phyloP scores from a whole-genome alignment of 192 early-diverging fungal genomes.

The Linnemannia elongata region DNA sequence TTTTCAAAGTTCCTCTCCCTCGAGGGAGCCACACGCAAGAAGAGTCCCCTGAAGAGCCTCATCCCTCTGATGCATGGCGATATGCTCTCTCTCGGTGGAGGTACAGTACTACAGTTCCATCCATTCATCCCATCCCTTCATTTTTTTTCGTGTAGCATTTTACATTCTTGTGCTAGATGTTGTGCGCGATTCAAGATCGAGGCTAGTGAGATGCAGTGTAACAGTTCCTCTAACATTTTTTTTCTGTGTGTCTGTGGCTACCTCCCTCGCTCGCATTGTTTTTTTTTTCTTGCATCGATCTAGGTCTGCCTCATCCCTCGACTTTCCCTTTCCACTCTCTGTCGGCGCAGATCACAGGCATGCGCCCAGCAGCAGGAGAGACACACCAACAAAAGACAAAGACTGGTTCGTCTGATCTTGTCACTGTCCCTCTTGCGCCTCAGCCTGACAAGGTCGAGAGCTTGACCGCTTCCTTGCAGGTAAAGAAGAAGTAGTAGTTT shows the following conservation, averaged over 20 bases:
- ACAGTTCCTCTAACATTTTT: background rate
- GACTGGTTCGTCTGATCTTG: slow-evolving; percentile 42
- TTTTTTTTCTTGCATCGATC: background rate
- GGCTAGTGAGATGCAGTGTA: background rate
- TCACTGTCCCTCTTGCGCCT: slow-evolving; percentile 62
- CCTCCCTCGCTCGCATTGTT: background rate
- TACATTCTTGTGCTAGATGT: background rate
- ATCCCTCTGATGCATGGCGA: slow-evolving; percentile 53
- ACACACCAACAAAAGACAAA: slow-evolving; percentile 1
- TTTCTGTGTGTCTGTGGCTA: background rate
- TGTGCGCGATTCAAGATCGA: background rate
- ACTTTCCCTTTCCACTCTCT: slow-evolving; percentile 71
- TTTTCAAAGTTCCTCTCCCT: slow-evolving; percentile 50
- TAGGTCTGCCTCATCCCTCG: slow-evolving; percentile 72
- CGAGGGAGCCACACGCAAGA: slow-evolving; percentile 52
- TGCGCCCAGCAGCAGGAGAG: slow-evolving; percentile 28
- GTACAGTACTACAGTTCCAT: slow-evolving; percentile 13
- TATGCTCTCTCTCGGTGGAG: slow-evolving; percentile 74
- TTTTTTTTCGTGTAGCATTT: background rate
- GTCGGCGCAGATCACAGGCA: slow-evolving; percentile 56
- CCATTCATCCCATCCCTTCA: background rate
- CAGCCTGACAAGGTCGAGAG: slow-evolving; percentile 39
- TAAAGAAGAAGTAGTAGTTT: background rate
- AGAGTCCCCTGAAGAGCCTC: slow-evolving; percentile 59
- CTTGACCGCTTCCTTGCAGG: slow-evolving; percentile 50